Evolutionary conservation across 768 basidiomycete species (phyloP).

Genomic region (Albatrellus ellisii): DNA sequence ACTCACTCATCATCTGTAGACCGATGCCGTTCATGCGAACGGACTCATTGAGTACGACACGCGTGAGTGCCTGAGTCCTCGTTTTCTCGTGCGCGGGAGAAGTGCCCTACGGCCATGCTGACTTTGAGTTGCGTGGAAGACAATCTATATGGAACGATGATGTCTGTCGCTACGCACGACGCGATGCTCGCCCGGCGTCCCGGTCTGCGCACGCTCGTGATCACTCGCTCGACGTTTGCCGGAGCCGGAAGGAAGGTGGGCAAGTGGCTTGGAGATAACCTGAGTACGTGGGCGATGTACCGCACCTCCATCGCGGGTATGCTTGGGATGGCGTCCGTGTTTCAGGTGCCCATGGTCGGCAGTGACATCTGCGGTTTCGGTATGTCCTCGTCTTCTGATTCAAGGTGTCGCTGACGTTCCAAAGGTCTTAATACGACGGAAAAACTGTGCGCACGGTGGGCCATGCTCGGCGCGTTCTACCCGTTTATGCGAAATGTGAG

Average conservation of each 20-base stretch:
- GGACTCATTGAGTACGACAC: conserved; percentile 46
- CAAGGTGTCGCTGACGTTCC: conserved; percentile 28
- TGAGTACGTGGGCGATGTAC: conserved; percentile 48
- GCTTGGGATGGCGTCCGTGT: conserved; percentile 50
- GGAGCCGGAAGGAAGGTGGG: conserved; percentile 56
- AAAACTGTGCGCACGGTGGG: conserved; percentile 63
- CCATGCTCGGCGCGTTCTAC: conserved; percentile 62
- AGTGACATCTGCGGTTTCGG: conserved; percentile 32
- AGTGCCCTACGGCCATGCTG: not conserved
- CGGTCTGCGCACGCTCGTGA: conserved; percentile 44
- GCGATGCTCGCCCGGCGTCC: conserved; percentile 55
- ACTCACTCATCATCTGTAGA: conserved; percentile 9
- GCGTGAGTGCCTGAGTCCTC: conserved; percentile 19
- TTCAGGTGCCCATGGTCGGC: conserved; percentile 66
- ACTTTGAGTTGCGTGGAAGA: conserved; percentile 18
- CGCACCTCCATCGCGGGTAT: conserved; percentile 47
- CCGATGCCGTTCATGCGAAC: conserved; percentile 36
- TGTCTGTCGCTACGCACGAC: conserved; percentile 46
- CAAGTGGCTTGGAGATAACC: conserved; percentile 64
- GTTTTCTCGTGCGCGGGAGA: not conserved
- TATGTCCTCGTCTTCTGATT: no score
- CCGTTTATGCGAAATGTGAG: conserved; percentile 70
- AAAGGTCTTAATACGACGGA: conserved; percentile 64
- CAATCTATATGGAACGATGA: conserved; percentile 62
- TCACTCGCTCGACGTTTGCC: conserved; percentile 63